These are phyloP conservation scores for Neonectria faginata DNA, from an alignment of 2,329 filamentous ascomycete species.

Conservation along the genomic window DNA sequence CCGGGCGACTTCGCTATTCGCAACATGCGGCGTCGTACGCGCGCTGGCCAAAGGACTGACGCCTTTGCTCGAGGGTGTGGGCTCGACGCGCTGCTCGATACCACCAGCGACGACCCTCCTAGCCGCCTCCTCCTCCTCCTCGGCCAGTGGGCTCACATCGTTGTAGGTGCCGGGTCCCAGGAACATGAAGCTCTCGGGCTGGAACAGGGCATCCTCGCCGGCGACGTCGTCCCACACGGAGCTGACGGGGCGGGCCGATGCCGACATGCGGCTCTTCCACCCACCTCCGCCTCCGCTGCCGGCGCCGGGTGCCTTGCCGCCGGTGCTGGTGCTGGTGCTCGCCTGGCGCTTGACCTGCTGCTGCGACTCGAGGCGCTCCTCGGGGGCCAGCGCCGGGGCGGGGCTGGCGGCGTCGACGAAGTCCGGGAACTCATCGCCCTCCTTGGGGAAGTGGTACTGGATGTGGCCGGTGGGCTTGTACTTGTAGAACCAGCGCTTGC, in stretches of 20 bases:
- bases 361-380: slow-evolving; percentile 65
- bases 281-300: slow-evolving; percentile 18
- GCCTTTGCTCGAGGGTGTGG: slow-evolving; percentile 35
- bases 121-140: slow-evolving; percentile 54
- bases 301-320: slow-evolving; percentile 22
- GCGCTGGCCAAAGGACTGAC: slow-evolving; percentile 48
- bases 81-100: slow-evolving; percentile 35
- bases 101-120: slow-evolving; percentile 44
- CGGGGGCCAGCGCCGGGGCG: slow-evolving; percentile 58
- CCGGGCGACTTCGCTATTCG: slow-evolving; percentile 34
- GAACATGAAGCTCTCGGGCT: slow-evolving; percentile 66
- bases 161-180: slow-evolving; percentile 60
- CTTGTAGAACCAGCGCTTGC: slow-evolving; percentile 67
- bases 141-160: slow-evolving; percentile 58
- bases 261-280: slow-evolving; percentile 47
- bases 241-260: slow-evolving; percentile 50
- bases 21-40: slow-evolving; percentile 46
- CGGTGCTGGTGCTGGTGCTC: slow-evolving; percentile 30
- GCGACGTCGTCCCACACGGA: slow-evolving; percentile 50
- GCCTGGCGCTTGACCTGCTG: slow-evolving; percentile 58
- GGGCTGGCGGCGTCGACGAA: slow-evolving; percentile 56
- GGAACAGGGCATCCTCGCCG: slow-evolving; percentile 56
- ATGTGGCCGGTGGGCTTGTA: slow-evolving; percentile 65
- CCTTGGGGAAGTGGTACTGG: slow-evolving; percentile 68
- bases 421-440: slow-evolving; percentile 70